Evolutionary conservation across 768 basidiomycete species (phyloP), one percentile per base, ranked within the genome.

Genomic region (Rubroboletus satanas): DNA sequence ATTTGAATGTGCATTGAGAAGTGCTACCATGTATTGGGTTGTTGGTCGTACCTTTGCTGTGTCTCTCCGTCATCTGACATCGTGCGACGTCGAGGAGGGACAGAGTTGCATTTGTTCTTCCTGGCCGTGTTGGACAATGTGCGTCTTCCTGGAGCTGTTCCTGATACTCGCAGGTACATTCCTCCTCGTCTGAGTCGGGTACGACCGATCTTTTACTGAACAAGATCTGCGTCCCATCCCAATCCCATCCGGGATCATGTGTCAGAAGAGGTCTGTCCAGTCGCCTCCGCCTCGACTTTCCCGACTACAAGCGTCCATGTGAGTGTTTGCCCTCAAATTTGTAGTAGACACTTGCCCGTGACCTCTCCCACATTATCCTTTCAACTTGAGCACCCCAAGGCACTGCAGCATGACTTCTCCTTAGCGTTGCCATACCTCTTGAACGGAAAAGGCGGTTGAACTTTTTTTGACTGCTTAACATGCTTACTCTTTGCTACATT

Each of bases 181-280:
- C 59, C 17, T 51, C 56, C 29, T 33, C 18, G 4, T 57, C 17
- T 17, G 10, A 28, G 43, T n/a, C 41, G 0, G 38, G n/a, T 39
- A 35, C 8, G 35, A 28, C 7, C 8, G 17, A 23, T 9, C 39
- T 42, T 21, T 50, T 51, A 6, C 18, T 33, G 43, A 58, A 50
- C 18, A 54, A 15, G 42, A 67, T 10, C 26, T 32, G 58, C 11
- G 35, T 47, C 42, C 58, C 63, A 12, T 67, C 66, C 65, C 66
- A 67, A 31, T 67, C 60, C 63, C 65, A 66, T 32, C 58, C 63
- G 14, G 43, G 39, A 35, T 66, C 66, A 4, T 60, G 28, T 18
- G 26, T 42, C 46, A 65, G 52, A 2, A 45, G 18, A 14, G 60
- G 66, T 37, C 51, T 58, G 11, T 60, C 38, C 10, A 12, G 32